These are phyloP conservation scores for Xylaria sp. DNA, from an alignment of 2,329 filamentous ascomycete genomes.

Conservation along the genomic window DNA sequence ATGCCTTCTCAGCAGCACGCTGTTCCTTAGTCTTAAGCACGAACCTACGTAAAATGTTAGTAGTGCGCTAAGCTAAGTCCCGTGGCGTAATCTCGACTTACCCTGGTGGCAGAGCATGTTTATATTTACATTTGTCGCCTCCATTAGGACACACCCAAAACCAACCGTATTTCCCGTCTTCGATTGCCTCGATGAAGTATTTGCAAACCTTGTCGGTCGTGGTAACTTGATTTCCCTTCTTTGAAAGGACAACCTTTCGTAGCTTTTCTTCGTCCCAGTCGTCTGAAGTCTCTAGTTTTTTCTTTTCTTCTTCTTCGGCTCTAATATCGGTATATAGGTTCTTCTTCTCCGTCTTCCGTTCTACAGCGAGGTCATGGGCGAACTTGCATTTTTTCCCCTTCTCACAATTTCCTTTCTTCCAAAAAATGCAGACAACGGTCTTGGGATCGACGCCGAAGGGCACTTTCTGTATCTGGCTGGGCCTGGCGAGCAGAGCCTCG, in stretches of 20 bases:
- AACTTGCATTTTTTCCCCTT: conserved; percentile 99
- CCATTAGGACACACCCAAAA: conserved; percentile 99
- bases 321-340: conserved; percentile 89
- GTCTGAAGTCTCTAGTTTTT: conserved; percentile 91
- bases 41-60: conserved; percentile 69
- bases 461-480: conserved; percentile 95
- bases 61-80: not conserved
- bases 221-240: conserved; percentile 96
- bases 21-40: conserved; percentile 98
- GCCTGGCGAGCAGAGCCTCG: conserved; percentile 85
- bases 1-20: conserved; percentile 90
- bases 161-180: conserved; percentile 99
- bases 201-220: conserved; percentile 99
- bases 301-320: conserved; percentile 76
- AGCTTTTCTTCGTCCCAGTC: conserved; percentile 99
- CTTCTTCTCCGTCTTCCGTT: conserved; percentile 92
- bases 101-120: conserved; percentile 93
- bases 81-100: conserved; percentile 59
- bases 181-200: conserved; percentile 95
- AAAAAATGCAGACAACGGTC: conserved; percentile 95
- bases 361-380: conserved; percentile 87
- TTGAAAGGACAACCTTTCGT: conserved; percentile 87
- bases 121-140: conserved; percentile 98
- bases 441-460: conserved; percentile 98
- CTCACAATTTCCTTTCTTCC: conserved; percentile 96